Evolutionary conservation across 2,329 filamentous ascomycete species (phyloP).

Genomic region (Sporothrix dimorphospora): DNA sequence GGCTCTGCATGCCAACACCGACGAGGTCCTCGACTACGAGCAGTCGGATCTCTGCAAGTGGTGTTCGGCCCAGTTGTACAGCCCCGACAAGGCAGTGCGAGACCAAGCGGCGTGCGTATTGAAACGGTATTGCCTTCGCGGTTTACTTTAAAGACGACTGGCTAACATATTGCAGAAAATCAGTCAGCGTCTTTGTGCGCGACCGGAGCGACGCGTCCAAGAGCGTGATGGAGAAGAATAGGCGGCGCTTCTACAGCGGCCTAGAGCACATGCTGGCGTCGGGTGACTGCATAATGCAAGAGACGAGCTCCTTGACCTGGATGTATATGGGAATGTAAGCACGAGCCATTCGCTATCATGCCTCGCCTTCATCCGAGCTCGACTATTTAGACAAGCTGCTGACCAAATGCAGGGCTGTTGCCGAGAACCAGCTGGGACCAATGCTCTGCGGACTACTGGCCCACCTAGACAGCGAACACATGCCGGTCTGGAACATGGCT

Average conservation of each 20-base stretch:
- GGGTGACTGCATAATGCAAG: slow-evolving; percentile 28
- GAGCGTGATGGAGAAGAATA: slow-evolving; percentile 22
- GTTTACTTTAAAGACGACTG: neutral
- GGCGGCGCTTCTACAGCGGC: slow-evolving; percentile 28
- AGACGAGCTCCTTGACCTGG: slow-evolving; percentile 31
- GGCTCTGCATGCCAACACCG: slow-evolving; percentile 25
- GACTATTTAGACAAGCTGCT: neutral
- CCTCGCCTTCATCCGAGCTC: neutral
- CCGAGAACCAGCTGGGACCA: slow-evolving; percentile 31
- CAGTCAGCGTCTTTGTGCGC: slow-evolving; percentile 27
- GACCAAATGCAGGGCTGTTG: slow-evolving; percentile 26
- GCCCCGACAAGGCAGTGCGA: slow-evolving; percentile 31
- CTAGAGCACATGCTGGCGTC: slow-evolving; percentile 28
- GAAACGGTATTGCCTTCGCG: neutral
- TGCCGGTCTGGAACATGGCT: slow-evolving; percentile 29
- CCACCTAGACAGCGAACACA: slow-evolving; percentile 28
- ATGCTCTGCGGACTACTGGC: slow-evolving; percentile 31
- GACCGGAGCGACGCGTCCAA: neutral
- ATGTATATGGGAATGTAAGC: slow-evolving; percentile 32
- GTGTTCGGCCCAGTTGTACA: slow-evolving; percentile 28
- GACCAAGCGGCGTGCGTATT: slow-evolving; percentile 31
- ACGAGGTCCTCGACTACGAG: slow-evolving; percentile 30
- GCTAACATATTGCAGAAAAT: slow-evolving; percentile 28
- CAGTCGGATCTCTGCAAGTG: slow-evolving; percentile 30
- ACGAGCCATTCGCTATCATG: no score